Conservation (phyloP, 2,329 filamentous ascomycete genomes). For the Graphiopsis chlorocephala region DNA sequence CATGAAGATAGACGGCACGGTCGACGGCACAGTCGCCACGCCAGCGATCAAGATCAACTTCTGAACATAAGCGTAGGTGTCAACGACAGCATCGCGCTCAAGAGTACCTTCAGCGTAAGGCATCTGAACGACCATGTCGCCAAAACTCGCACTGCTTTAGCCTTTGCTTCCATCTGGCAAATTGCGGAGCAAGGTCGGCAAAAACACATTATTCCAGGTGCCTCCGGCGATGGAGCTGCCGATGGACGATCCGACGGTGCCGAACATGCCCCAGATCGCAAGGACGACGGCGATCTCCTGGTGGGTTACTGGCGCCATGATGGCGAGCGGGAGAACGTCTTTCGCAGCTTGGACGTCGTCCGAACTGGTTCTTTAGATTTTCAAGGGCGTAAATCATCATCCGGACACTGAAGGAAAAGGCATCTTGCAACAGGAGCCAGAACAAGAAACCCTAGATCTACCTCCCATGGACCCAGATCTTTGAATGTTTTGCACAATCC, state of each 20-base stretch:
- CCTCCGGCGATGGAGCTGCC: constrained; percentile 41
- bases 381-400: neutral
- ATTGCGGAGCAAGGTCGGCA: constrained; percentile 17
- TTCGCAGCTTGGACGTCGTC: neutral
- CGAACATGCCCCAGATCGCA: constrained; percentile 23
- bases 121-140: constrained; percentile 53
- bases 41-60: constrained; percentile 38
- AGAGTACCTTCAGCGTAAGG: constrained; percentile 51
- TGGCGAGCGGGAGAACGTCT: constrained; percentile 51
- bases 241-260: constrained; percentile 48
- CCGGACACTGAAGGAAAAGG: neutral
- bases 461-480: neutral
- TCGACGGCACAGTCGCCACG: constrained; percentile 18
- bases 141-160: constrained; percentile 44
- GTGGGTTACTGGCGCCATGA: constrained; percentile 50
- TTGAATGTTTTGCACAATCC: neutral
- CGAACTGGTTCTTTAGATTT: neutral
- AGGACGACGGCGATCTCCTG: constrained; percentile 27
- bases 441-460: neutral
- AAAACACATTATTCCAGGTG: constrained; percentile 27
- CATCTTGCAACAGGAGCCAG: neutral
- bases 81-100: constrained; percentile 44
- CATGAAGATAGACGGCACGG: constrained; percentile 17
- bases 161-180: constrained; percentile 14
- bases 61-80: constrained; percentile 36